Evolutionary conservation across 2,329 filamentous ascomycete species (phyloP).

Genomic region (Neonectria coccinea): DNA sequence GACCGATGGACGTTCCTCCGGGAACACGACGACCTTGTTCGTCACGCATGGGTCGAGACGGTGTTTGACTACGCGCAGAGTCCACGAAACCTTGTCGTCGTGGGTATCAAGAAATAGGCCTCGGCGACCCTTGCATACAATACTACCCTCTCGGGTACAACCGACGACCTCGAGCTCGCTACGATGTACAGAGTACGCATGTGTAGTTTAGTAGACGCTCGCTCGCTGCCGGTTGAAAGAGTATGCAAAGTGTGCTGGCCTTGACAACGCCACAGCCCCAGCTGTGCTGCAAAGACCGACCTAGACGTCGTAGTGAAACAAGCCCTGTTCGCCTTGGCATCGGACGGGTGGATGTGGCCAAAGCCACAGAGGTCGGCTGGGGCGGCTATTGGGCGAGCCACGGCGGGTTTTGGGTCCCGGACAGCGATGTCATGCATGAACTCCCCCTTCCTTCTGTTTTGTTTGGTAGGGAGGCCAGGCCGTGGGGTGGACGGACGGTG

Average conservation of each 20-base stretch:
- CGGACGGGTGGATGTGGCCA: conserved; percentile 23
- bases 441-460: conserved; percentile 25
- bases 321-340: conserved; percentile 25
- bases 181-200: not conserved
- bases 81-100: conserved; percentile 91
- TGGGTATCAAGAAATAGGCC: conserved; percentile 79
- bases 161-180: not conserved
- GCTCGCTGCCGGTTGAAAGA: conserved; percentile 11
- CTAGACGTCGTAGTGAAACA: conserved; percentile 26
- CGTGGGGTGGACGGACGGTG: conserved; percentile 18
- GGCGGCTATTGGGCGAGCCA: conserved; percentile 37
- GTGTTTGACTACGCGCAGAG: conserved; percentile 91
- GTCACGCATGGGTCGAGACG: conserved; percentile 88
- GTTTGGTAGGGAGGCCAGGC: conserved; percentile 12
- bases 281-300: conserved; percentile 25
- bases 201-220: not conserved
- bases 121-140: conserved; percentile 17
- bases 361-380: conserved; percentile 31
- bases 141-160: conserved; percentile 11
- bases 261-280: conserved; percentile 13
- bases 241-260: conserved; percentile 28
- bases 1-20: conserved; percentile 90
- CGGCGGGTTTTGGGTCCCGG: conserved; percentile 22
- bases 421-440: conserved; percentile 47
- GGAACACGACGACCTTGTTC: conserved; percentile 78